These are phyloP conservation scores for Beauveria bassiana DNA, from an alignment of 2,329 filamentous ascomycete species.

Conservation along the genomic window DNA sequence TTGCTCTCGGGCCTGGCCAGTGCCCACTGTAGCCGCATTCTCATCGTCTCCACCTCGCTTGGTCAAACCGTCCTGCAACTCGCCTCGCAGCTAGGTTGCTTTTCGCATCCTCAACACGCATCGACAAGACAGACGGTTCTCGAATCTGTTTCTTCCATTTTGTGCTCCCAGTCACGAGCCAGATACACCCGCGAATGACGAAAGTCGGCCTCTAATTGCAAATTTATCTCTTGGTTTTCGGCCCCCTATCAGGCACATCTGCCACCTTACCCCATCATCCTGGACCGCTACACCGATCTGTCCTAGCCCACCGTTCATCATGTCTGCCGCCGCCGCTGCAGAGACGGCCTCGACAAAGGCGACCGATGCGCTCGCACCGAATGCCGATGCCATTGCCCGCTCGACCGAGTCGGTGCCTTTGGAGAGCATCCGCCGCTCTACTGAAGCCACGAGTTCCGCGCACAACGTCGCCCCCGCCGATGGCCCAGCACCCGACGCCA, in stretches of 20 bases:
- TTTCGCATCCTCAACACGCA: slow-evolving; percentile 1
- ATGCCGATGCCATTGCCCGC: not conserved
- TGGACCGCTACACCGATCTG: not conserved
- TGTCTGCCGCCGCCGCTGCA: slow-evolving; percentile 1
- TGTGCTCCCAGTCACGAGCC: not conserved
- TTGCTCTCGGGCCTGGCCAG: not conserved
- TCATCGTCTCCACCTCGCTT: slow-evolving; percentile 8
- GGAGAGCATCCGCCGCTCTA: slow-evolving; percentile 8
- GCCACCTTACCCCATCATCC: not conserved
- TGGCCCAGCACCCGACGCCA: not conserved
- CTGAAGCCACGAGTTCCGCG: slow-evolving; percentile 5
- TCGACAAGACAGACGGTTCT: not conserved
- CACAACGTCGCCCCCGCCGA: slow-evolving; percentile 4
- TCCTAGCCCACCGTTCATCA: not conserved
- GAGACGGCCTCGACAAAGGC: not conserved
- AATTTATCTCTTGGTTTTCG: not conserved
- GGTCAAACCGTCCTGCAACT: slow-evolving; percentile 7
- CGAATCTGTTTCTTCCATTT: not conserved
- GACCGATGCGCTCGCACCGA: not conserved
- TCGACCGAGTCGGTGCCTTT: slow-evolving; percentile 1
- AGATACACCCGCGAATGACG: not conserved
- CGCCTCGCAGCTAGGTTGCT: not conserved
- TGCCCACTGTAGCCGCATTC: slow-evolving; percentile 1
- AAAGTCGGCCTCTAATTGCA: not conserved
- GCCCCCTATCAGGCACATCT: slow-evolving; percentile 3